These are phyloP conservation scores for Picea abies DNA, from an alignment of 83 land plant genomes.

Conservation along the genomic window DNA sequence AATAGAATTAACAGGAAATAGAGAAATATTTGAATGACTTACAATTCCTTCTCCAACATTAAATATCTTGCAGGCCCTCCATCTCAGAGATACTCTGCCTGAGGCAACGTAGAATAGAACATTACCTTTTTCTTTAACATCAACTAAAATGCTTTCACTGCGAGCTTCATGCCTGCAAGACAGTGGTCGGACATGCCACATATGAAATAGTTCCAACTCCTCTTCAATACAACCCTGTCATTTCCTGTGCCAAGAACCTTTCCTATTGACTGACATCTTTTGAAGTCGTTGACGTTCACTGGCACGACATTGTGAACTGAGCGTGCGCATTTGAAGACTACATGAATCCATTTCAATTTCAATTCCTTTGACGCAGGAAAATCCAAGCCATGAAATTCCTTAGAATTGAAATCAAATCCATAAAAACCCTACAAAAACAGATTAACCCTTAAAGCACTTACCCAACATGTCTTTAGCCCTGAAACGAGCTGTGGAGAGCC, in stretches of 20 bases:
- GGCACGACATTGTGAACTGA: constrained; percentile 46
- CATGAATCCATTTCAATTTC: too few species aligned
- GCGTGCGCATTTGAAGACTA: constrained; percentile 48
- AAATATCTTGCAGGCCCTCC: too few species aligned
- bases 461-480: constrained; percentile 19
- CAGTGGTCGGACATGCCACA: constrained; percentile 52
- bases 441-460: not conserved
- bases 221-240: constrained; percentile 30
- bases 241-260: constrained; percentile 24
- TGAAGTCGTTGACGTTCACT: constrained; percentile 33
- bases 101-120: too few species aligned
- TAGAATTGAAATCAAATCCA: too few species aligned
- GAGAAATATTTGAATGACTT: too few species aligned
- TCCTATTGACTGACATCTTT: constrained; percentile 26
- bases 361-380: too few species aligned
- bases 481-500: constrained; percentile 7
- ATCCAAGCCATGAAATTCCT: too few species aligned
- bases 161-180: constrained; percentile 47
- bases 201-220: constrained; percentile 46
- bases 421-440: not conserved
- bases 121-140: too few species aligned
- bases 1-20: too few species aligned
- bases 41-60: too few species aligned
- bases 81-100: too few species aligned
- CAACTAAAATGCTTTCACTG: constrained; percentile 28